Evolutionary conservation across 1,284 basidiomycete genomes (phyloP), one percentile per base, ranked within the genome.

Genomic region (Ceratobasidium sp.): DNA sequence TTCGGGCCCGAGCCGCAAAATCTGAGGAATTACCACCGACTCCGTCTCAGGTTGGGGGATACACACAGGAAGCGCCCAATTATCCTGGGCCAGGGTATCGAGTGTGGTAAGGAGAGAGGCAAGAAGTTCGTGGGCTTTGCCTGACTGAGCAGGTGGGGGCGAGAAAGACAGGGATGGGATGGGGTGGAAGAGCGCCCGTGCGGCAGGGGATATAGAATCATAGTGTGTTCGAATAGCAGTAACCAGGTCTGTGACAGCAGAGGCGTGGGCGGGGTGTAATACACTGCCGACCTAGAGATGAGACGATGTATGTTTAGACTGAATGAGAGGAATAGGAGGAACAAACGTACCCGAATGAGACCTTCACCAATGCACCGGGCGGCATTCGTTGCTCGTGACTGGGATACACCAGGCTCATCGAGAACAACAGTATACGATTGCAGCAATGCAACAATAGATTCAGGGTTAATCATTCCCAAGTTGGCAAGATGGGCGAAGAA

Each of bases 351-450:
- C 74, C 94, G 89, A 80, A 96, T 88, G 3, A 98, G 83, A 9
- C 93, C 94, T 80, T 98, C 95, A 7, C 89, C 91, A 21, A 95
- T 94, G 80, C 93, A 95, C 23, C 95, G 82, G 1, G 92, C 92
- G 0, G 94, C 94, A 58, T 90, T 87, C 80, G 95, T 93, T 0
- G 93, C 94, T 21, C 96, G 87, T 38, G 90, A 90, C 75, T 94
- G 90, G 5, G 94, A 94, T 1, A 95, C 94, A 57, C 92, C 93
- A 75, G 96, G 94, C 79, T 97, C 95, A 76, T 95, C 93, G 30
- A 98, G 83, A 1, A 97, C 95, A 0, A 90, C 86, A 2, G 91
- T 89, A 77, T 97, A 93, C 0, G 93, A 91, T 74, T 90, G 88
- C 30, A 97, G 85, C 13, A 96, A 87, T 7, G 88, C 85, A 55